Evolutionary conservation across 768 basidiomycete species (phyloP), one percentile per base, ranked within the genome.

Genomic region (Auricularia sp.): DNA sequence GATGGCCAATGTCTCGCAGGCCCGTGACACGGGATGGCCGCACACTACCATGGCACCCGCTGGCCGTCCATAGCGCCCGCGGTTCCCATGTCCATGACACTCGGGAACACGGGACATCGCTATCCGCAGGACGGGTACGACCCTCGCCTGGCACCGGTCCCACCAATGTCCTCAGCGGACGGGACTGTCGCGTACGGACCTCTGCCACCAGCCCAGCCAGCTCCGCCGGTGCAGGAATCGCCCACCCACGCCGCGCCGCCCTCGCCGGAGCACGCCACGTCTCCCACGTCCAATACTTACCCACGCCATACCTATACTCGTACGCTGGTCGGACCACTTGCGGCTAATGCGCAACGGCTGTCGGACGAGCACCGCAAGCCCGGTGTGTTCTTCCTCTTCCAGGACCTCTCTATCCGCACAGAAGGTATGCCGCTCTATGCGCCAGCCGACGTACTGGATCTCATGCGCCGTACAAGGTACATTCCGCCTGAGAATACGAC

Each of bases 351-450:
- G 16, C 89, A 88, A 74, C 85, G 88, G 62, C 80, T 97, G 62
- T 77, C 85, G 65, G 94, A 96, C 72, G 90, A 93, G 71, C 85
- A 94, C 74, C 87, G 89, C 67, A 86, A 87, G 67, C 82, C 84
- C 62, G 95, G 94, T 6, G 88, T 97, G 67, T 98, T 93, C 76
- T 98, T 97, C 78, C 86, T 97, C 67, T 93, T 95, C 77, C 93
- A 94, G 73, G 95, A 97, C 77, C 77, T 98, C 63, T 94, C 92
- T 58, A 90, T 98, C 61, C 84, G 95, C 65, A 95, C 92, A 21
- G 95, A 98, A 83, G 92, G 91, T 88, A 75, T 72, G 71, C 24
- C 47, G 47, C 21, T 16, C 63, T 29, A 29, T 29, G 29, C 29
- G 29, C 29, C 29, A 29, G 29, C 29, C 29, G 29, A 29, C 29